Evolutionary conservation across 2,329 filamentous ascomycete species (phyloP), one percentile per base, ranked within the genome.

Genomic region (Botrytis deweyae): DNA sequence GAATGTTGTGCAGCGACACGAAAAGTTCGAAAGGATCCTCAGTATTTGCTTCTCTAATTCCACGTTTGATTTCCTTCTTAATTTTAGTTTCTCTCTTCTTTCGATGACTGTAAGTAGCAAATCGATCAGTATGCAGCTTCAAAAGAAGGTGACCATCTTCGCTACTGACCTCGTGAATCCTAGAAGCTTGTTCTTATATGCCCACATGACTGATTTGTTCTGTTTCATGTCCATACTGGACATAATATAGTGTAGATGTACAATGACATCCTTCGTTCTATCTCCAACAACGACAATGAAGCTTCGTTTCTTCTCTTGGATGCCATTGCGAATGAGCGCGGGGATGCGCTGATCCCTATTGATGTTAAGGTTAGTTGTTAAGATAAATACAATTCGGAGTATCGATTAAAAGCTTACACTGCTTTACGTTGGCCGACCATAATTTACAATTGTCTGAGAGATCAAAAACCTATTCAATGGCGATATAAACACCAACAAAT

Each of bases 51-150:
- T 99, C 96, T 81, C 97, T 90, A 78, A 95, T 94, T 63, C 96
- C 96, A 79, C 94, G 90, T 86, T 97, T 98, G 83, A 99, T 94
- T 81, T 99, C 96, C 84, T 95, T 97, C 86, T 97, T 97, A 83
- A 99, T 98, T 86, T 98, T 99, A 81, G 91, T 91, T 84, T 99
- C 96, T 79, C 96, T 92, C 90, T 99, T 99, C 87, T 97, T 97
- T 72, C 96, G 93, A 84, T 99, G 95, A 85, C 93, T 90, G 70
- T n/a, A 49, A 71, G 82, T 14, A 59, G 49, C 74, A 61, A 29
- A 71, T 75, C n/a, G 76, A 73, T 42, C 33, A 68, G 46, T 42
- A 58, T 44, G 5, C 73, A 49, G 52, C 46, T 59, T 72, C 8
- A 4, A 6, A 58, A 40, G 29, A 49, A 44, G 74, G 72, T 59